Base-by-base conservation (phyloP, 2,329 filamentous ascomycete genomes). In the Xylariales sp. region DNA sequence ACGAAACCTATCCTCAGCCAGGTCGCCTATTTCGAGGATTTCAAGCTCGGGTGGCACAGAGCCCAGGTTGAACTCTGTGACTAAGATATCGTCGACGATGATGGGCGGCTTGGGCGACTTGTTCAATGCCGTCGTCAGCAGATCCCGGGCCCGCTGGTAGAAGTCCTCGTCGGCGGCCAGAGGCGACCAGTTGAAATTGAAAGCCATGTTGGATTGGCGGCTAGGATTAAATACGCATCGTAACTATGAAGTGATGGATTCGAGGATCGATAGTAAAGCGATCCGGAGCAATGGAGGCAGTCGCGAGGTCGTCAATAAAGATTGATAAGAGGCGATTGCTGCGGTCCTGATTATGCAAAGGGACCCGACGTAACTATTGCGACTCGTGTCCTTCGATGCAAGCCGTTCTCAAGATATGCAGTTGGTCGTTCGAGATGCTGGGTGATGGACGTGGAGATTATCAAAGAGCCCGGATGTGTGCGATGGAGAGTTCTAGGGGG, bases 141-240 rank as follows among this genome's bases (percentile, higher is more conserved):
- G 86, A 63, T 97, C 90, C 64, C 90, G 86, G 38, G 93, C 91
- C 55, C 89, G 85, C 62, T 86, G 80, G 68, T 91, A 91, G 66
- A 93, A 93, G 55, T 82, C 80, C 58, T 88, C 91, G 71, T 97
- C 93, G 60, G 91, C 91, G 70, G 94, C 93, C 52, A 98, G 78
- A 61, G 93, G 93, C 78, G 89, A 95, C 93, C 93, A 98, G 88
- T 97, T 97, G 86, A 98, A 98, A 76, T 97, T 97, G 86, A 98
- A 98, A 55, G 93, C 93, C 93, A 98, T 98, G 68, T 69, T 74
- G 66, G 68, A 66, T 69, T 70, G 66, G 68, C 43, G 24, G 48
- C 49, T 60, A 56, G 42, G 49, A 50, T 62, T 58, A 54, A 34
- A 47, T 49, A 45, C 48, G 49, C 55, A 57, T 57, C 46, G 45